Conservation (phyloP, 352 stramenopile species). For the Globisporangium paddicum region DNA sequence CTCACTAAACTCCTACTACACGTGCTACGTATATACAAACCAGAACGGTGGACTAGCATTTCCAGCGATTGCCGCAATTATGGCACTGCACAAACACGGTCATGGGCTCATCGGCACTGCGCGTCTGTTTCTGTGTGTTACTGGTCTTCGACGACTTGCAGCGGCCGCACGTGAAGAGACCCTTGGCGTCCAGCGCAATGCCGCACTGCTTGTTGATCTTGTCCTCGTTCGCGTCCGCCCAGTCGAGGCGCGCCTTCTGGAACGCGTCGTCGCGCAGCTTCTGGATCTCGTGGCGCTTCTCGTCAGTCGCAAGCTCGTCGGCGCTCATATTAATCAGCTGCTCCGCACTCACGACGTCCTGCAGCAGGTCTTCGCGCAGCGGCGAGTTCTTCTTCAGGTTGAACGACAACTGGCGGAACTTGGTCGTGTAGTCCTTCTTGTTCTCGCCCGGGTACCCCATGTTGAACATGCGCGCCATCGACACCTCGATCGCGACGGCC, state of each 20-base stretch:
- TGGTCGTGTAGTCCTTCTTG: slow-evolving; percentile 89
- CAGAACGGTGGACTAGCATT: slow-evolving; percentile 54
- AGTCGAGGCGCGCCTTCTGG: slow-evolving; percentile 83
- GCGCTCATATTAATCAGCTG: slow-evolving; percentile 79
- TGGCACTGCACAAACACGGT: slow-evolving; percentile 96
- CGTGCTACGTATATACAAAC: slow-evolving; percentile 1
- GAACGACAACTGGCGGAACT: slow-evolving; percentile 87
- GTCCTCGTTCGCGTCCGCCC: slow-evolving; percentile 87
- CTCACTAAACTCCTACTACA: background rate
- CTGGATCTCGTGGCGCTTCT: slow-evolving; percentile 82
- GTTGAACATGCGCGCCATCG: slow-evolving; percentile 67
- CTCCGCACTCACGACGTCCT: slow-evolving; percentile 63
- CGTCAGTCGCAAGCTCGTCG: slow-evolving; percentile 83
- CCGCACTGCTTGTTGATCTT: slow-evolving; percentile 91
- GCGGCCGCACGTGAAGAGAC: slow-evolving; percentile 88
- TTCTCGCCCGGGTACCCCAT: slow-evolving; percentile 64
- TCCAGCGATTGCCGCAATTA: slow-evolving; percentile 96
- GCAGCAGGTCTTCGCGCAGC: slow-evolving; percentile 71
- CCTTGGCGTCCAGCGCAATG: slow-evolving; percentile 61
- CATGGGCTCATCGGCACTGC: slow-evolving; percentile 97
- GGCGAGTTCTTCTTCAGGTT: slow-evolving; percentile 90
- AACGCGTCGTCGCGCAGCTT: slow-evolving; percentile 82
- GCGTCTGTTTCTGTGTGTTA: slow-evolving; percentile 97
- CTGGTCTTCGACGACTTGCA: slow-evolving; percentile 96
- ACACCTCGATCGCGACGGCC: slow-evolving; percentile 63